Percentiles rank a stretch among this genome's conserved stretches.
phyloP scores from a whole-genome alignment of 805 yeast genomes.

The Sugiyamaella floridensis region DNA sequence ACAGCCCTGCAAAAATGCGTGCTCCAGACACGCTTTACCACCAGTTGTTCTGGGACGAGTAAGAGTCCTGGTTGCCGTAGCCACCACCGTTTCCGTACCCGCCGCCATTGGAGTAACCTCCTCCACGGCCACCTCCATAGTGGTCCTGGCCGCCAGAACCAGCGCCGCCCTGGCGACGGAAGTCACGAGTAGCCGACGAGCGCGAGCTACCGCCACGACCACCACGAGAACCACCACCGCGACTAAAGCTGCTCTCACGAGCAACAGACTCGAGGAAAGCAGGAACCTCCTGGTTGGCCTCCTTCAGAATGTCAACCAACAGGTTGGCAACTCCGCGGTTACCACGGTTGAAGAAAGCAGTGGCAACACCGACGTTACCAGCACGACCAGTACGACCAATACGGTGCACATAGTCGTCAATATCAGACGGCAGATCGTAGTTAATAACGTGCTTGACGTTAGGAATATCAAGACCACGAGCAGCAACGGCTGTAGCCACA shows the following conservation, averaged over 20 bases:
- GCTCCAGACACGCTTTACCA: slow-evolving; percentile 14
- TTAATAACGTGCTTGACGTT: slow-evolving; percentile 96
- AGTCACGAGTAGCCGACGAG: slow-evolving; percentile 41
- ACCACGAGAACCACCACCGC: slow-evolving; percentile 44
- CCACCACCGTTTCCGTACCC: slow-evolving; percentile 22
- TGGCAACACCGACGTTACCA: slow-evolving; percentile 97
- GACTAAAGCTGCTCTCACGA: slow-evolving; percentile 61
- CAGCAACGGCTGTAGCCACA: slow-evolving; percentile 99
- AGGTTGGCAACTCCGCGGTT: slow-evolving; percentile 86
- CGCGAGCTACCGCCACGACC: slow-evolving; percentile 36
- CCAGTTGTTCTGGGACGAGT: slow-evolving; percentile 19
- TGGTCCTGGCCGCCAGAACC: slow-evolving; percentile 24
- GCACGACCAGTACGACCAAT: slow-evolving; percentile 99
- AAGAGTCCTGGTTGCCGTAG: slow-evolving; percentile 24
- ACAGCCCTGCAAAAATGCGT: neutral
- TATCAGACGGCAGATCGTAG: slow-evolving; percentile 93
- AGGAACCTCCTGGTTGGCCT: slow-evolving; percentile 98
- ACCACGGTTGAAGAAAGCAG: slow-evolving; percentile 96
- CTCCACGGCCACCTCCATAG: slow-evolving; percentile 26
- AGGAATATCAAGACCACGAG: slow-evolving; percentile 99
- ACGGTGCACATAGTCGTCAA: slow-evolving; percentile 98
- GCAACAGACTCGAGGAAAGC: slow-evolving; percentile 71
- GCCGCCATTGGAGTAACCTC: slow-evolving; percentile 16
- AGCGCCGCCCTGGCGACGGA: slow-evolving; percentile 42
- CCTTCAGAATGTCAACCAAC: slow-evolving; percentile 75